A percentile compares a stretch with the other conserved stretches of the same genome.
Evolutionary conservation across 2,329 filamentous ascomycete species (phyloP).

Genomic region (Penicillium sp.): DNA sequence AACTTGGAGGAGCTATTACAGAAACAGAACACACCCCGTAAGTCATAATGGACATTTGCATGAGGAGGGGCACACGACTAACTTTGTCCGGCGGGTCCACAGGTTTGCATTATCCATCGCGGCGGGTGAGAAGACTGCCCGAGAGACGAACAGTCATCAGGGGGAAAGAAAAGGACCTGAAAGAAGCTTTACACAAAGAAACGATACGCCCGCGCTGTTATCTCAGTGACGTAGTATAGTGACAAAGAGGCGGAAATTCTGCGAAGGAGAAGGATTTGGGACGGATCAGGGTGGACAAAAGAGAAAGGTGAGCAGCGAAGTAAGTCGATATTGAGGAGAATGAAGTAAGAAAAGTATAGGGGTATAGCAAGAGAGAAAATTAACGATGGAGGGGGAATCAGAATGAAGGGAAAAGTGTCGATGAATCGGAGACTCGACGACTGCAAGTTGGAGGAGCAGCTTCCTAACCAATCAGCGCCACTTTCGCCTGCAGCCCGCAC

Average conservation of each 20-base stretch:
- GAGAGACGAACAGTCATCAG: slow-evolving; percentile 41
- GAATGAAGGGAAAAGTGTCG: slow-evolving; percentile 18
- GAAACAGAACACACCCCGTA: slow-evolving; percentile 8
- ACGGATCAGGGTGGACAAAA: neutral
- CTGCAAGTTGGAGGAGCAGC: slow-evolving; percentile 14
- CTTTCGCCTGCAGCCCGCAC: slow-evolving; percentile 29
- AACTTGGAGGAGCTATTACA: slow-evolving; percentile 79
- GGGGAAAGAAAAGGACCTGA: slow-evolving; percentile 18
- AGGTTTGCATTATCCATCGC: slow-evolving; percentile 52
- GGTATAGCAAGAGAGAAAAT: slow-evolving; percentile 10
- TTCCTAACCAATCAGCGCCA: slow-evolving; percentile 31
- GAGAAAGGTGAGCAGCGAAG: slow-evolving; percentile 4
- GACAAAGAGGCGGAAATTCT: slow-evolving; percentile 2
- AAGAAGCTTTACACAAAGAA: slow-evolving; percentile 15
- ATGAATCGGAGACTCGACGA: slow-evolving; percentile 31
- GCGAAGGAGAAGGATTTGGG: neutral
- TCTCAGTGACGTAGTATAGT: slow-evolving; percentile 9
- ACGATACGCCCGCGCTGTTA: slow-evolving; percentile 5
- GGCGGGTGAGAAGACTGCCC: slow-evolving; percentile 37
- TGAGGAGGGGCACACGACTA: slow-evolving; percentile 25
- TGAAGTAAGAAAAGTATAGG: slow-evolving; percentile 4
- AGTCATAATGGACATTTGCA: neutral
- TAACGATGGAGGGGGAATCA: slow-evolving; percentile 4
- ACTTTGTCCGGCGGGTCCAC: slow-evolving; percentile 53
- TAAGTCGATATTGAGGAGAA: neutral